A percentile compares a stretch with the other conserved stretches of the same genome.
Conservation (phyloP, 179 eudicot species). For the Vitellaria paradoxa region DNA sequence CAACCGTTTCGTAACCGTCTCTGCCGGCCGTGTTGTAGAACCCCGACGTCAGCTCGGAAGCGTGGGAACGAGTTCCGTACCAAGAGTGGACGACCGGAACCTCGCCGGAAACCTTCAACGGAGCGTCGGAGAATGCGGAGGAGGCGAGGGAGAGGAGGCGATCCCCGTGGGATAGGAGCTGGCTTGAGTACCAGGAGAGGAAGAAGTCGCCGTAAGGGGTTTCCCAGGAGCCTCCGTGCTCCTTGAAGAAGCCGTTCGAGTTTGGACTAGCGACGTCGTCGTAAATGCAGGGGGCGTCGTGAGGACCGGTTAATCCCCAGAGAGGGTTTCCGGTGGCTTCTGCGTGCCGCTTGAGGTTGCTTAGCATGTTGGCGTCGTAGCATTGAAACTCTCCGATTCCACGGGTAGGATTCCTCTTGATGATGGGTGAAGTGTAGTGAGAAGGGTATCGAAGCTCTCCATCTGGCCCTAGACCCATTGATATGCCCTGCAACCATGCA, state of each 20-base stretch:
- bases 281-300: conserved; percentile 56
- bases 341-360: conserved; percentile 56
- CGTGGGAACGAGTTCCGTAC: conserved; percentile 59
- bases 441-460: conserved; percentile 92
- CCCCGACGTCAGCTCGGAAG: conserved; percentile 77
- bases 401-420: conserved; percentile 12
- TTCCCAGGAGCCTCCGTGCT: conserved; percentile 85
- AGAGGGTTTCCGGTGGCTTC: conserved; percentile 51
- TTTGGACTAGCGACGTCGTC: conserved; percentile 35
- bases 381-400: conserved; percentile 93
- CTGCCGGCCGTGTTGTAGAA: conserved; percentile 62
- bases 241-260: conserved; percentile 47
- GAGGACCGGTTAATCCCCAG: conserved; percentile 89
- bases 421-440: conserved; percentile 16
- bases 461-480: conserved; percentile 83
- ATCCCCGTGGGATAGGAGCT: conserved; percentile 63
- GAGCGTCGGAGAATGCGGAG: conserved; percentile 38
- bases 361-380: conserved; percentile 67
- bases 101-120: conserved; percentile 53
- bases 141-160: conserved; percentile 56
- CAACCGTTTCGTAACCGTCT: conserved; percentile 67
- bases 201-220: conserved; percentile 73
- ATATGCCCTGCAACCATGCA: conserved; percentile 50
- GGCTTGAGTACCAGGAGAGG: conserved; percentile 87
- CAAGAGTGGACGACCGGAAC: conserved; percentile 55